Conservation (phyloP, 306 rosid genomes). For the Crataegus laevigata region DNA sequence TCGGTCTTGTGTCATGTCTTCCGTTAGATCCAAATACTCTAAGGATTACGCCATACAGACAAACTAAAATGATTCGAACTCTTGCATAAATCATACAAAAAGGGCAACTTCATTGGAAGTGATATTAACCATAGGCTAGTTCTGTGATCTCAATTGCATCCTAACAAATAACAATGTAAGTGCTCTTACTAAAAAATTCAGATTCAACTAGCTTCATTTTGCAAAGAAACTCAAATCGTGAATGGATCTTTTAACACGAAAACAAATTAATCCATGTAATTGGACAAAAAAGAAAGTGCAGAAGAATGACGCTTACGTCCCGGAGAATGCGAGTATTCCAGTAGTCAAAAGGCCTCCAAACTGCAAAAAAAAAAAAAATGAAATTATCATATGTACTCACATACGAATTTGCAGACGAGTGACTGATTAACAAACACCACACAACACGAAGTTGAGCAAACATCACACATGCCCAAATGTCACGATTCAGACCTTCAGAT, state of each 20-base stretch:
- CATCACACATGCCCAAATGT: neutral
- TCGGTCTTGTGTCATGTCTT: too few species aligned
- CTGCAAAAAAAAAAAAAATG: conserved; percentile 24
- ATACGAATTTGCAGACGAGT: neutral
- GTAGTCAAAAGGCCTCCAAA: conserved; percentile 86
- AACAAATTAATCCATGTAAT: neutral
- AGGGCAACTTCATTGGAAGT: neutral
- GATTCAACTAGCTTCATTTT: neutral
- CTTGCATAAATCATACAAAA: neutral
- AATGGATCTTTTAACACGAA: neutral
- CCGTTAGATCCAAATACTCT: too few species aligned
- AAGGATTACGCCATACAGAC: neutral
- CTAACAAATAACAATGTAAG: neutral
- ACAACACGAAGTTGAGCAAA: too few species aligned
- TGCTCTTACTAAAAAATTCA: neutral
- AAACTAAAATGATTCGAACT: neutral
- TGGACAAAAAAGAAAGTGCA: neutral
- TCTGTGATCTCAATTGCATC: neutral
- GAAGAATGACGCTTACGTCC: conserved; percentile 57
- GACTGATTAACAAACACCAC: neutral
- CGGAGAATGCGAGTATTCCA: conserved; percentile 83
- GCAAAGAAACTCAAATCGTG: neutral
- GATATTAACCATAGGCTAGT: neutral
- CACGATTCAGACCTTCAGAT: neutral
- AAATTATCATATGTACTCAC: neutral